phyloP scores from a whole-genome alignment of 371 early-diverging fungal species.

The Mortierella sp. region DNA sequence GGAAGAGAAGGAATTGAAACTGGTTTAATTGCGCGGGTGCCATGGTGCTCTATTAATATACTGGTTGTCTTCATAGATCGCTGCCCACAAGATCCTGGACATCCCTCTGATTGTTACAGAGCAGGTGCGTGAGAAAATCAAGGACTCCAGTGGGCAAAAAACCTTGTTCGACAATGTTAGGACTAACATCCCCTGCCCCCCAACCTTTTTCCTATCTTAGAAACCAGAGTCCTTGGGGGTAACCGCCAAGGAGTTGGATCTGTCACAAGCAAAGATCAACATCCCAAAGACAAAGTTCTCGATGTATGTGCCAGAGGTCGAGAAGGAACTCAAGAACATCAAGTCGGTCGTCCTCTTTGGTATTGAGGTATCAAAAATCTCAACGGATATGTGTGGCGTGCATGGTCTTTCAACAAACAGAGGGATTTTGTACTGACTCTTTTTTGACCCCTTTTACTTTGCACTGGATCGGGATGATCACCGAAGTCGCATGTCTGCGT shows the following conservation, averaged over 20 bases:
- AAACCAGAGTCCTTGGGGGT: constrained; percentile 79
- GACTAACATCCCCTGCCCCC: background rate
- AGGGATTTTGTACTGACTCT: background rate
- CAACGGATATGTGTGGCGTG: background rate
- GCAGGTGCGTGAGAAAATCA: constrained; percentile 74
- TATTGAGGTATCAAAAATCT: constrained; percentile 78
- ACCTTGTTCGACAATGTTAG: constrained; percentile 2
- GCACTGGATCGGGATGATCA: background rate
- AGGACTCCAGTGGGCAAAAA: background rate
- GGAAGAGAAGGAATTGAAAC: too few relatives aligned
- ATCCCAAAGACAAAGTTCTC: constrained; percentile 89
- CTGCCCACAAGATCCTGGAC: constrained; percentile 75
- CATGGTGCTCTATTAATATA: background rate
- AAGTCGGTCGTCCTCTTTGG: constrained; percentile 89
- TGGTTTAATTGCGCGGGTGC: too few relatives aligned
- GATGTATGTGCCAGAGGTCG: constrained; percentile 82
- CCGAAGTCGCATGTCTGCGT: constrained; percentile 93
- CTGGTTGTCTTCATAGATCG: constrained; percentile 52
- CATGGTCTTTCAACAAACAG: too few relatives aligned
- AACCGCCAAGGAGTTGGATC: constrained; percentile 85
- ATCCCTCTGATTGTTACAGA: constrained; percentile 93
- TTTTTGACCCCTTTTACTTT: background rate
- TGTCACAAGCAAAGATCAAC: constrained; percentile 65
- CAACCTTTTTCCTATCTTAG: constrained; percentile 10
- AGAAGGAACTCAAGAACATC: constrained; percentile 63